Base-by-base conservation (phyloP, 2,329 filamentous ascomycete genomes). In the Arthrocladium fulminans region DNA sequence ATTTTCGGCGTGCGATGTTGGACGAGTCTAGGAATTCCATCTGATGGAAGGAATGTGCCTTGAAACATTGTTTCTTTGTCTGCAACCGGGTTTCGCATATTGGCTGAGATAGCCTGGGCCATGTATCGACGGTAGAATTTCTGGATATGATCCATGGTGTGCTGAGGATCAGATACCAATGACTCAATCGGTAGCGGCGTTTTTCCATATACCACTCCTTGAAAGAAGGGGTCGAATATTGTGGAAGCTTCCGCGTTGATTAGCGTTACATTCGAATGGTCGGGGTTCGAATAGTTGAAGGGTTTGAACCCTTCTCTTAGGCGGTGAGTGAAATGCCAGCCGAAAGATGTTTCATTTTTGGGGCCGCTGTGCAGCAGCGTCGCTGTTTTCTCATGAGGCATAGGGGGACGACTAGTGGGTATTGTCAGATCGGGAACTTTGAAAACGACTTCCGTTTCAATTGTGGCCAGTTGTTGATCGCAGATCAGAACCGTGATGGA, bases 101-200 rank as follows among this genome's bases (percentile, higher is more conserved):
- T 56, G 2, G 12, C 22, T 9, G 54, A 54, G 30, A 57, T 53
- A 7, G 47, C 48, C 24, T 56, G 55, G 8, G 54, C 55, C 55
- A 57, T 57, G 45, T 57, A 57, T 7, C 54, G 43, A 2, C 52
- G 43, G 46, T 57, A 57, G 43, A 57, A 52, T 3, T 13, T 41
- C 4, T 48, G 27, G 10, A 57, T 51, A 15, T 32, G 49, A 6
- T 29, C n/a, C n/a, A n/a, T n/a, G n/a, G n/a, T n/a, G n/a, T n/a
- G n/a, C n/a, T n/a, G n/a, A n/a, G n/a, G n/a, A n/a, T n/a, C n/a
- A n/a, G n/a, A n/a, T n/a, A n/a, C n/a, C 19, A 45, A 23, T 5
- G 42, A 20, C 13, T 32, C 25, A 22, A 45, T 9, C 6, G 39
- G 22, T 5, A 54, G 13, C 2, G 54, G 49, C 10, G 30, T 23